Conservation (phyloP, 805 yeast genomes). For the Kodamaea kaohsiungensis region DNA sequence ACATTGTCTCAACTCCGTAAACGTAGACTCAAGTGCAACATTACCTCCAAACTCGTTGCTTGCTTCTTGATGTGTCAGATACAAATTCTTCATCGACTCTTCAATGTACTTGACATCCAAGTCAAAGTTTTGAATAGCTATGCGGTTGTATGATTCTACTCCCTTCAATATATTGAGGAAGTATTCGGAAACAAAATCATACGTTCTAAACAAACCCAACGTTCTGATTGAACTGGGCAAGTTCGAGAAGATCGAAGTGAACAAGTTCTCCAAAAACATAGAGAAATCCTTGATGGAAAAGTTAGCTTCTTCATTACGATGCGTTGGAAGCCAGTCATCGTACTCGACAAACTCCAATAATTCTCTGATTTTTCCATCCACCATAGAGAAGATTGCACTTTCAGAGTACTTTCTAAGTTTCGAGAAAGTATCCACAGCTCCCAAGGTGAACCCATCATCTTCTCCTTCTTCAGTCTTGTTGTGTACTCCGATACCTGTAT, state of each 20-base stretch:
- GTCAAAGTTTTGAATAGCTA: slow-evolving; percentile 71
- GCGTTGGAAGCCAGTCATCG: slow-evolving; percentile 71
- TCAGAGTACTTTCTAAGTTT: slow-evolving; percentile 72
- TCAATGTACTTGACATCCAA: slow-evolving; percentile 80
- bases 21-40: slow-evolving; percentile 68
- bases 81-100: slow-evolving; percentile 44
- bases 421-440: slow-evolving; percentile 56
- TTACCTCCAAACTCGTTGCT: slow-evolving; percentile 29
- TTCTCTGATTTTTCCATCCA: slow-evolving; percentile 77
- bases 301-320: slow-evolving; percentile 61
- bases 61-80: slow-evolving; percentile 20
- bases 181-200: slow-evolving; percentile 77
- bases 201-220: slow-evolving; percentile 79
- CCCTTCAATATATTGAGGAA: slow-evolving; percentile 62
- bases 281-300: slow-evolving; percentile 81
- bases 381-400: slow-evolving; percentile 74
- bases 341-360: slow-evolving; percentile 80
- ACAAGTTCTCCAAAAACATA: slow-evolving; percentile 78
- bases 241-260: slow-evolving; percentile 78
- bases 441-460: slow-evolving; percentile 29
- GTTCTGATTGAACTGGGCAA: slow-evolving; percentile 78
- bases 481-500: slow-evolving; percentile 41
- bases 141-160: slow-evolving; percentile 56
- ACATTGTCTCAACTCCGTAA: slow-evolving; percentile 77
- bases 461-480: slow-evolving; percentile 41